Conservation (phyloP, 2,329 filamentous ascomycete species). For the Scolecobasidium constrictum region DNA sequence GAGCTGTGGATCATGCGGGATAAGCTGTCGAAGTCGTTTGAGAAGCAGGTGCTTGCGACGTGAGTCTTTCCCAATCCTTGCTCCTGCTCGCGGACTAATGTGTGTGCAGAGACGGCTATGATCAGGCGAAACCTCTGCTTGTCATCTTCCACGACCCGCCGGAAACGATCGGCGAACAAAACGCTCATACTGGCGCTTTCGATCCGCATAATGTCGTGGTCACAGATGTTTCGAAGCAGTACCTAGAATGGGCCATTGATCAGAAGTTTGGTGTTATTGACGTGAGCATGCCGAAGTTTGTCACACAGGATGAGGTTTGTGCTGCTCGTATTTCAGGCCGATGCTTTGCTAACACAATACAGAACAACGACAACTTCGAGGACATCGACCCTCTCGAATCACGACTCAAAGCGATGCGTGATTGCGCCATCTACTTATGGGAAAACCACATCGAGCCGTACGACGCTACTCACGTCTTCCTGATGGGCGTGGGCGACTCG, state of each 20-base stretch:
- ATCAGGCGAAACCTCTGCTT: constrained; percentile 56
- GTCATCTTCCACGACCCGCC: constrained; percentile 84
- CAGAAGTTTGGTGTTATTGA: constrained; percentile 79
- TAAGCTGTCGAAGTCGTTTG: constrained; percentile 62
- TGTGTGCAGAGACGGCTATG: constrained; percentile 47
- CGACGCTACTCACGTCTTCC: constrained; percentile 61
- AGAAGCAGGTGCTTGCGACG: constrained; percentile 78
- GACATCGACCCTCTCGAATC: background rate
- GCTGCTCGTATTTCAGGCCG: no score
- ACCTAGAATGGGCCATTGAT: constrained; percentile 73
- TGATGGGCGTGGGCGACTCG: constrained; percentile 83
- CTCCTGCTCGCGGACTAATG: constrained; percentile 4
- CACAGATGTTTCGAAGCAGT: constrained; percentile 67
- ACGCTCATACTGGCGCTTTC: constrained; percentile 52
- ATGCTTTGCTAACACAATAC: background rate
- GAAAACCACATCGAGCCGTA: constrained; percentile 79
- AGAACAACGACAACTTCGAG: background rate
- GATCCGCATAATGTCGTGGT: constrained; percentile 82
- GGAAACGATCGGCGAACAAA: constrained; percentile 28
- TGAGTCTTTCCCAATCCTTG: constrained; percentile 24
- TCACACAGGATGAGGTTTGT: constrained; percentile 52
- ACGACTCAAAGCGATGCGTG: constrained; percentile 37
- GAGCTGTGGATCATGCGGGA: constrained; percentile 70
- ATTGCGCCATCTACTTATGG: constrained; percentile 82
- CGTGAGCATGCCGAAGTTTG: constrained; percentile 74